Base-by-base conservation (phyloP, 768 basidiomycete genomes). In the Lentinula sp. region DNA sequence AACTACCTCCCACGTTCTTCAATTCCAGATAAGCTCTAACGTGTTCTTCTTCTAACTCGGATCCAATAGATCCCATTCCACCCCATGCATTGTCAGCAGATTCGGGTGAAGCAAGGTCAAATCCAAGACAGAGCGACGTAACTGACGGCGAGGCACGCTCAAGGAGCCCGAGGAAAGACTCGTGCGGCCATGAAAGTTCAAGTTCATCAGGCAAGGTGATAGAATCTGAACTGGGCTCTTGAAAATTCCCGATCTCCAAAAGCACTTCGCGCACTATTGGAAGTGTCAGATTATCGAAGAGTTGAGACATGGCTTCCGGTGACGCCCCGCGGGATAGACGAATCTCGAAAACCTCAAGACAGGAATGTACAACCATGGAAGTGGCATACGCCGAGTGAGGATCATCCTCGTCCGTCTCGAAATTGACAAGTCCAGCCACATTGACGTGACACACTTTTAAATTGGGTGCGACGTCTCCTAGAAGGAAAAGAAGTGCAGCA, bases 101-200 rank as follows among this genome's bases (percentile, higher is more conserved):
- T 37, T 54, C 35, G 10, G 36, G 18, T 5, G 41, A 28, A 42
- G 55, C 13, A 28, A 28, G 41, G 55, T 42, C 43, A n/a, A 56
- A 56, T 13, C 55, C 55, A 5, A 56, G 10, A 23, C 39, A 43
- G 4, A 56, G 55, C 55, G 55, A 56, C n/a, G 55, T 32, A 4
- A 56, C 9, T 18, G 13, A 42, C 3, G 55, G 43, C 4, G 55
- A 41, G 13, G 55, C 39, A 6, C 55, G 55, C 41, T 56, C 55
- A 6, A 56, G 41, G 37, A 56, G 32, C 28, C 55, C 55, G 2
- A 43, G 39, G 55, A 56, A 56, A 15, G 55, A 56, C 23, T 56
- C 55, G n/a, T 56, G 55, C 18, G 55, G 55, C 55, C 55, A 56
- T 1, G 55, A 56, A 3, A 56, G 55, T 23, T 56, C 55, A 10